Evolutionary conservation across 1,284 basidiomycete species (phyloP).

Genomic region (Rhodotorula sp.): DNA sequence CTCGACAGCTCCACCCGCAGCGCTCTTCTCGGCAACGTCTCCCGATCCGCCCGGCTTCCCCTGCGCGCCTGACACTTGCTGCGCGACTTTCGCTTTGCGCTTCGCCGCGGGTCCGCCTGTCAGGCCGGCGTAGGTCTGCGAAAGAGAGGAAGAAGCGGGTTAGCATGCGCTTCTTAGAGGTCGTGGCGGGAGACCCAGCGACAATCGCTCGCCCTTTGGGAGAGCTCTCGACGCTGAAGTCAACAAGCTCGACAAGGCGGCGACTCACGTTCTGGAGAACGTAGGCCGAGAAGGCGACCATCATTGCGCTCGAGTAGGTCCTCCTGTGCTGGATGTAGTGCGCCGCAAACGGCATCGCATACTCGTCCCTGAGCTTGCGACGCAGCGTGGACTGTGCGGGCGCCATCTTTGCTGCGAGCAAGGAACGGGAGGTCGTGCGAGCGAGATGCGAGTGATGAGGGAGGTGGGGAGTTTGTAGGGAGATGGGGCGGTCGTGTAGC

Average conservation of each 20-base stretch:
- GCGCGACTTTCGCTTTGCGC: background rate
- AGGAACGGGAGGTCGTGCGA: background rate
- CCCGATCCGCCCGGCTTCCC: background rate
- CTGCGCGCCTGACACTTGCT: background rate
- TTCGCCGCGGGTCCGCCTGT: constrained; percentile 19
- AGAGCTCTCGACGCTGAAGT: too few relatives aligned
- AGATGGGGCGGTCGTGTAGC: background rate
- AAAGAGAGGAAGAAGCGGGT: too few relatives aligned
- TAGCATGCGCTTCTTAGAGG: background rate
- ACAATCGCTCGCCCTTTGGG: background rate
- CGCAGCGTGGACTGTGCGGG: constrained; percentile 7
- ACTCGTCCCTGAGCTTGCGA: background rate
- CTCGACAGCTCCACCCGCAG: constrained; percentile 6
- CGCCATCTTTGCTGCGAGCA: background rate
- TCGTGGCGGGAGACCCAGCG: too few relatives aligned
- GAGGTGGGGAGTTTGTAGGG: background rate
- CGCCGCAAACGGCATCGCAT: constrained; percentile 6
- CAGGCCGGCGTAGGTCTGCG: constrained; percentile 28
- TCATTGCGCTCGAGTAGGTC: constrained; percentile 28
- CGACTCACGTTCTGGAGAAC: constrained; percentile 24
- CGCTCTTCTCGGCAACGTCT: constrained; percentile 31
- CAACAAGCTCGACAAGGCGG: background rate
- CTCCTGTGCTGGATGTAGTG: constrained; percentile 25
- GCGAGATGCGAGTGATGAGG: background rate
- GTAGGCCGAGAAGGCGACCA: constrained; percentile 35